Evolutionary conservation across 2,329 filamentous ascomycete genomes (phyloP), one percentile per base, ranked within the genome.

Genomic region (Onygena corvina): DNA sequence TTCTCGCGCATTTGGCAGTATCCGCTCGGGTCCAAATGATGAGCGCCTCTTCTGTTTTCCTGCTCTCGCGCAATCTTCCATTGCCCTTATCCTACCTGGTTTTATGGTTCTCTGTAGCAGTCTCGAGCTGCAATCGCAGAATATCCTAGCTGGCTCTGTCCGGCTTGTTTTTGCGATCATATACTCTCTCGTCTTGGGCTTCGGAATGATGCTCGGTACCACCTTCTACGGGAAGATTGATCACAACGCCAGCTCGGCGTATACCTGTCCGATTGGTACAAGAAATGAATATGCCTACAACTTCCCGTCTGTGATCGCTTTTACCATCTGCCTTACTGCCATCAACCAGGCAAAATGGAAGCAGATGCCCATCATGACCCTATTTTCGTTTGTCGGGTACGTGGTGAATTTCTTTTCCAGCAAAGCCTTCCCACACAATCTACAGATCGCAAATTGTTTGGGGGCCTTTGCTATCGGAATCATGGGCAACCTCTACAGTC

Each of bases 311-410:
- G 86, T 90, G 0, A 76, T 83, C 0, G 63, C 76, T 4, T 93
- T 89, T 63, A 79, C 85, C 6, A 60, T 86, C 23, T 86, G 81
- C 58, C 74, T 90, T 33, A 82, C 83, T 53, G 73, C 89, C 59
- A 82, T 90, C 63, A 89, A 89, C 64, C 84, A 90, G 56, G 84
- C 83, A 52, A 86, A 87, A 65, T 86, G 77, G 77, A 82, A 78
- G 58, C 85, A 90, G 61, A 76, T 80, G 27, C 84, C 85, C 0
- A 74, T 84, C 46, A 90, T 90, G 84, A 67, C 84, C 3, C 38
- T 77, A 51, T 88, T 93, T 58, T 79, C 85, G 0, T 68, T 87
- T 27, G 76, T 79, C 0, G 86, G 86, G 6, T 92, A 84, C 60
- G 71, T 80, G 5, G 82, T 86, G 58, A 90, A 84, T 65, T 85